Evolutionary conservation across 2,329 filamentous ascomycete genomes (phyloP).

Genomic region (Aspergillus sp.): DNA sequence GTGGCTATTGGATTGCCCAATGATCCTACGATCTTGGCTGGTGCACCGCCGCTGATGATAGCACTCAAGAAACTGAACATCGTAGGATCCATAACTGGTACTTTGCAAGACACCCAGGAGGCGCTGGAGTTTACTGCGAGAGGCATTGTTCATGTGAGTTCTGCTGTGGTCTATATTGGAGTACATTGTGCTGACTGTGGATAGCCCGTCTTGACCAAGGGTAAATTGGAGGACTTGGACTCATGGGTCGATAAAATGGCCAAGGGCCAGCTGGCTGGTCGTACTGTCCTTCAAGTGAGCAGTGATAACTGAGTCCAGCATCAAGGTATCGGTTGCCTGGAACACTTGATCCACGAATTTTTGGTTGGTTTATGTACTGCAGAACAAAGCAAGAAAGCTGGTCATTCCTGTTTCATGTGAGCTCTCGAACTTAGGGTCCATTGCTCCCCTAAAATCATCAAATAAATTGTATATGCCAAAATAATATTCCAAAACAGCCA

Average conservation of each 20-base stretch:
- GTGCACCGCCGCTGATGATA: conserved; percentile 74
- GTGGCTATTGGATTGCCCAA: conserved; percentile 87
- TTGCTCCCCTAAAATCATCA: too few species aligned
- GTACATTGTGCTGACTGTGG: neutral
- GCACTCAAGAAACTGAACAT: conserved; percentile 88
- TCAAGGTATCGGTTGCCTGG: neutral
- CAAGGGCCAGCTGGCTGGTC: conserved; percentile 11
- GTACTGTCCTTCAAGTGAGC: conserved; percentile 7
- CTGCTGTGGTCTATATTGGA: neutral
- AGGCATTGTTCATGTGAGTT: conserved; percentile 47
- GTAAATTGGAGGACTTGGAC: conserved; percentile 12
- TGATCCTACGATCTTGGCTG: conserved; percentile 71
- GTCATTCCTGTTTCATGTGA: too few species aligned
- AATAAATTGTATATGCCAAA: neutral
- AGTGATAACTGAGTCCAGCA: neutral
- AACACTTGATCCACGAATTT: too few species aligned
- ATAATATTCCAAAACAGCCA: neutral
- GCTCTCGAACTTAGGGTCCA: too few species aligned
- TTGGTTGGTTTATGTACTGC: too few species aligned
- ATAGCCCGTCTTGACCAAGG: conserved; percentile 11
- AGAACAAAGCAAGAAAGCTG: too few species aligned
- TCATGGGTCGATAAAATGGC: conserved; percentile 14
- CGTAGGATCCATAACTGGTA: conserved; percentile 89
- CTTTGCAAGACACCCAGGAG: conserved; percentile 81
- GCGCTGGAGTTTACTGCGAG: conserved; percentile 84